A percentile compares a stretch with the other conserved stretches of the same genome.
phyloP scores from a whole-genome alignment of 2,329 filamentous ascomycete species.

The Diaporthe nobilis region DNA sequence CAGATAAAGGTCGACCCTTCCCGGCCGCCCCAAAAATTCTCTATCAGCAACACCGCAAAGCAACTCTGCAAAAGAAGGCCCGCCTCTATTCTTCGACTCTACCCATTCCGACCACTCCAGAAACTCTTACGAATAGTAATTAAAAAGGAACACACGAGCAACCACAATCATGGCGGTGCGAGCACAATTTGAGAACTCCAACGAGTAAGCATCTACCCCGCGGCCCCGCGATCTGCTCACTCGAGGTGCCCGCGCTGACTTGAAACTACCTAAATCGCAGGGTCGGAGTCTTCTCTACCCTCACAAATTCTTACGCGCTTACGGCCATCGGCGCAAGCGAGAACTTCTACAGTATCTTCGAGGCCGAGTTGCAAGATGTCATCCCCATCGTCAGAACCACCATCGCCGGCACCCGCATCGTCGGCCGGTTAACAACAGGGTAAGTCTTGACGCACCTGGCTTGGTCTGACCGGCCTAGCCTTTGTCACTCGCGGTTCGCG shows the following conservation, averaged over 20 bases:
- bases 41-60: constrained; percentile 37
- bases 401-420: constrained; percentile 95
- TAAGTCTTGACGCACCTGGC: constrained; percentile 56
- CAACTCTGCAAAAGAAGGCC: constrained; percentile 28
- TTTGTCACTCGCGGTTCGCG: not conserved
- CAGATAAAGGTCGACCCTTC: constrained; percentile 41
- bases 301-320: constrained; percentile 97
- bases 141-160: constrained; percentile 6
- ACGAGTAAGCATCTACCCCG: constrained; percentile 75
- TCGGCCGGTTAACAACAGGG: constrained; percentile 95
- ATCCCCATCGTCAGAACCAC: constrained; percentile 97
- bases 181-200: constrained; percentile 89
- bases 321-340: constrained; percentile 95
- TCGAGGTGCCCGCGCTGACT: constrained; percentile 45
- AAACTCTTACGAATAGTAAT: not conserved
- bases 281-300: constrained; percentile 95
- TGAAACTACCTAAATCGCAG: constrained; percentile 60
- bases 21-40: constrained; percentile 40
- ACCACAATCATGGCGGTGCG: constrained; percentile 73
- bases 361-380: constrained; percentile 96
- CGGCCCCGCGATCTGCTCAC: constrained; percentile 42
- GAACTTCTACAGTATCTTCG: constrained; percentile 99
- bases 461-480: not conserved
- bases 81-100: constrained; percentile 7
- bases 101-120: not conserved